Evolutionary conservation across 1,139 yeast species (phyloP).

Genomic region (Lodderomyces pseudojiufengensis): DNA sequence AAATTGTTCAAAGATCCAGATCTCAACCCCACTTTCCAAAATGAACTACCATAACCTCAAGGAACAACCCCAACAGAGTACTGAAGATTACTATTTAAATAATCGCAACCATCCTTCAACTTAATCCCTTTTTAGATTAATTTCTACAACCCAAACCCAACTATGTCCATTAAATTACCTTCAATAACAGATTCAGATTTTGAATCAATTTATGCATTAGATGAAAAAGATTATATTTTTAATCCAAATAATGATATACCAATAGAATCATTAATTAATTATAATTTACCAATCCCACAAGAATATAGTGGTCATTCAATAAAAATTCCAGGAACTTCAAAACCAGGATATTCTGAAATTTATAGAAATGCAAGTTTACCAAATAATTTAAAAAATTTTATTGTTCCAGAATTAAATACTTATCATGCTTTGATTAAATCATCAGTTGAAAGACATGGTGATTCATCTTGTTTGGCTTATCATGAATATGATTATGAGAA

Average conservation of each 20-base stretch:
- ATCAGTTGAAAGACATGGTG: conserved; percentile 18
- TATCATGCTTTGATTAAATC: conserved; percentile 23
- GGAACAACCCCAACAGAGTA: no score
- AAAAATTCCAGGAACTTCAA: conserved; percentile 29
- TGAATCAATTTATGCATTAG: conserved; percentile 11
- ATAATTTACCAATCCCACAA: conserved; percentile 24
- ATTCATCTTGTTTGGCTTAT: conserved; percentile 27
- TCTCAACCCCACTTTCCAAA: no score
- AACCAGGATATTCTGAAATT: conserved; percentile 29
- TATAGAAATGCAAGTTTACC: conserved; percentile 31
- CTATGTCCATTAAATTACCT: conserved; percentile 7
- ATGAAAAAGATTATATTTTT: conserved; percentile 15
- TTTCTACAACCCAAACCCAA: background rate
- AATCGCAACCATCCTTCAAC: no score
- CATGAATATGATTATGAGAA: conserved; percentile 30
- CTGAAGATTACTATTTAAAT: no score
- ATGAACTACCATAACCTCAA: no score
- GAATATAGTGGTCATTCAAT: conserved; percentile 17
- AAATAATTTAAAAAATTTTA: conserved; percentile 19
- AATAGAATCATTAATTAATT: conserved; percentile 15
- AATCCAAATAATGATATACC: conserved; percentile 18
- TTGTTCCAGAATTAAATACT: conserved; percentile 27
- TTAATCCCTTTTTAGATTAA: no score
- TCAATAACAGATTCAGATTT: conserved; percentile 12
- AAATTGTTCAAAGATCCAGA: no score